A percentile compares a stretch with the other conserved stretches of the same genome.
These are phyloP conservation scores for Nymphaea colorata DNA, from an alignment of 164 flowering plant species.

Conservation along the genomic window DNA sequence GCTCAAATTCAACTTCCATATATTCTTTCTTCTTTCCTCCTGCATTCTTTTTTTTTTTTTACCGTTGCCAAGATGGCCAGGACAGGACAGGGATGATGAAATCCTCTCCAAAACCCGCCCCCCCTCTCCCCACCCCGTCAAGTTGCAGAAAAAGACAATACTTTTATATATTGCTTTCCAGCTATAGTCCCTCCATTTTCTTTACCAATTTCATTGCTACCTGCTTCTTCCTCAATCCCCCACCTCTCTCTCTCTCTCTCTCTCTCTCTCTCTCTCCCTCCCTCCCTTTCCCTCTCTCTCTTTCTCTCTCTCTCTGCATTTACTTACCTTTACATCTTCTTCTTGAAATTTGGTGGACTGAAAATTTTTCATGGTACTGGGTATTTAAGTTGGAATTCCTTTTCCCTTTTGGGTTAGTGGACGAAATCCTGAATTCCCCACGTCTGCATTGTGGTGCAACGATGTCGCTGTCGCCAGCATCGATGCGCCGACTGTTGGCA, in stretches of 20 bases:
- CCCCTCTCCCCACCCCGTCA: constrained; percentile 6
- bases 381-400: not conserved
- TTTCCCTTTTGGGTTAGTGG: not conserved
- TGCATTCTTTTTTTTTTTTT: constrained; percentile 1
- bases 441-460: too few relatives aligned
- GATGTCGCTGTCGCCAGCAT: not conserved
- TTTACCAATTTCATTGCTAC: constrained; percentile 3
- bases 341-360: not conserved
- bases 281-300: not conserved
- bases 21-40: too few relatives aligned
- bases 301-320: not conserved
- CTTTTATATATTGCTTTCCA: constrained; percentile 27
- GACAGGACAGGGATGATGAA: constrained; percentile 1
- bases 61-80: constrained; percentile 5
- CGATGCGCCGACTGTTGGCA: not conserved
- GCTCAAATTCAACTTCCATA: too few relatives aligned
- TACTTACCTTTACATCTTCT: not conserved
- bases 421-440: too few relatives aligned
- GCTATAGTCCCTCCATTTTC: constrained; percentile 11
- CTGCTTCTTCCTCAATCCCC: constrained; percentile 2
- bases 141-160: constrained; percentile 48
- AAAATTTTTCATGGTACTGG: not conserved
- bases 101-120: too few relatives aligned
- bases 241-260: constrained; percentile 2
- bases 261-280: not conserved